Evolutionary conservation across 306 rosid species (phyloP).

Genomic region (Castanopsis chinensis): DNA sequence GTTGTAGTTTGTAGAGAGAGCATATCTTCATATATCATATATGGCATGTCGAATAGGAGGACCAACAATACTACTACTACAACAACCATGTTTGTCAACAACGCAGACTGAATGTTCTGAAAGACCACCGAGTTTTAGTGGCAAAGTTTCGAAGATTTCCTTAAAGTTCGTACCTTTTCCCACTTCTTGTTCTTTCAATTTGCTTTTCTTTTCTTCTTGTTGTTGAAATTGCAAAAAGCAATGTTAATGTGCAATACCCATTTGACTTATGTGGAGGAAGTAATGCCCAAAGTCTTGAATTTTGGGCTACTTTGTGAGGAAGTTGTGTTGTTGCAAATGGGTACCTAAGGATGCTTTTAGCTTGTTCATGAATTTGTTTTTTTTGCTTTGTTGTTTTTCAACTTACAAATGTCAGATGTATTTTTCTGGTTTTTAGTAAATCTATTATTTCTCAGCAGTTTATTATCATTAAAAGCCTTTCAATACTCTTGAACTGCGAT

Average conservation of each 20-base stretch:
- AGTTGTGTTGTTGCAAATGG: too few species aligned
- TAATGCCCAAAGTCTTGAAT: neutral
- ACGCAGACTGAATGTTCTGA: constrained; percentile 34
- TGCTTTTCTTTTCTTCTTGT: neutral
- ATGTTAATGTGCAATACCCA: neutral
- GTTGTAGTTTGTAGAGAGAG: constrained; percentile 3
- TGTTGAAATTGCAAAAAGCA: neutral
- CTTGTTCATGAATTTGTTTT: neutral
- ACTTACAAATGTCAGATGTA: neutral
- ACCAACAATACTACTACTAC: constrained; percentile 29
- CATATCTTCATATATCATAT: too few species aligned
- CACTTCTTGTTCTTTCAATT: constrained; percentile 7
- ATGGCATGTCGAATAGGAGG: constrained; percentile 57
- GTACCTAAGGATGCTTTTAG: neutral
- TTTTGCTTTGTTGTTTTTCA: neutral
- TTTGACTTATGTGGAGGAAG: neutral
- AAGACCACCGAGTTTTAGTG: constrained; percentile 35
- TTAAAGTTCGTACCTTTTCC: constrained; percentile 38
- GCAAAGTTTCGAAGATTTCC: constrained; percentile 30
- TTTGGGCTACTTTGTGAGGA: too few species aligned
- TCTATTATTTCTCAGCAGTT: neutral
- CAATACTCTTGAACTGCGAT: neutral
- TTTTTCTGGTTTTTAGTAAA: neutral
- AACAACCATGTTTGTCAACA: constrained; percentile 39
- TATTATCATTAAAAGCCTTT: neutral